Evolutionary conservation across 2,329 filamentous ascomycete species (phyloP), one percentile per base, ranked within the genome.

Genomic region (Septoria linicola): DNA sequence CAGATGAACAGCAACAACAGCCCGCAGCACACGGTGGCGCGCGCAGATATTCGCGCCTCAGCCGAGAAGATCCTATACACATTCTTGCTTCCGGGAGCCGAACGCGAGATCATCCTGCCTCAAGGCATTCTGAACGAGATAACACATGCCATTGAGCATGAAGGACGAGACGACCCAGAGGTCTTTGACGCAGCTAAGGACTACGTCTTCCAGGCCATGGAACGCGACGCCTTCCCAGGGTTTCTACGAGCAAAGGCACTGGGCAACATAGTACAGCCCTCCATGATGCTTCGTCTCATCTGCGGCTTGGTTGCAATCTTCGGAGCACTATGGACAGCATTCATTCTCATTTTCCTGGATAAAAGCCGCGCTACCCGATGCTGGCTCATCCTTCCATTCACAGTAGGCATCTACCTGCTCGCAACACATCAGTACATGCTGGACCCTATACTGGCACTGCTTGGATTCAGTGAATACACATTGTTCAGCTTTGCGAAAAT

Each of bases 1-100:
- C 55, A 59, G 11, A 52, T 59, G 3, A 83, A 86, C 27, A 88
- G 91, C 65, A 91, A 88, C 10, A 88, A 84, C 66, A 96, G 90
- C 10, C 89, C 89, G 0, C 82, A 83, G 3, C 88, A 95, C 66
- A 87, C 85, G 0, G 89, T 96, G 36, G 82, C 86, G n/a, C 81
- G 93, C 58, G 83, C 89, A 57, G 93, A 99, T 66, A 90, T 99
- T 61, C 83, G 90, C 51, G 87, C 90, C 8, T 96, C 89, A 2
- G 95, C 95, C 0, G 93, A 97, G 74, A 96, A 96, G 79, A 96
- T 99, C 43, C 80, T 99, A n/a, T 99, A 96, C 73, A 97, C 92
- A 1, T 99, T 93, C 67, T 78, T 99, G 4, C 82, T 99, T 1
- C 90, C 91, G 0, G 91, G 90, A n/a, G 89, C 93, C 0, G 93